Base-by-base conservation (phyloP, 2,329 filamentous ascomycete genomes). In the Pseudonectria foliicola region DNA sequence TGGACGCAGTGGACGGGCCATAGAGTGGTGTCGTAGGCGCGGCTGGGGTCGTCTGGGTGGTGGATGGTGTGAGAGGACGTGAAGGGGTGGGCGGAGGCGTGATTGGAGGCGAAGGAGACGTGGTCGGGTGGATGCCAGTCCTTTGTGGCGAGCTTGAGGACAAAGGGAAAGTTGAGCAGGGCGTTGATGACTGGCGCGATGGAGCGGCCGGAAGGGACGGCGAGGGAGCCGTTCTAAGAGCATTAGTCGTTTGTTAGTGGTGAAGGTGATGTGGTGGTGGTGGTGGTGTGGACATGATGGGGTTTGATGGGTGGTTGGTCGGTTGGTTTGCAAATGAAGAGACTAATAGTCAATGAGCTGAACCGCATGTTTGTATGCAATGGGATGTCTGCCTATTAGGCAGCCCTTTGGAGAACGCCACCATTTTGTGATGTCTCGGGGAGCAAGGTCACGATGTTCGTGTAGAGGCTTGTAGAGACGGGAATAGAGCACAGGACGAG, bases 1-100 rank as follows among this genome's bases (percentile, higher is more conserved):
- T 86, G 81, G 7, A 96, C 73, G 63, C 92, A 96, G 65, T 98
- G 92, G 14, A 77, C 75, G 1, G 92, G 92, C 92, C 92, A 98
- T 8, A 98, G 71, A 26, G 77, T 70, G 35, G 81, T 80, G 27
- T 66, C 60, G 63, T 87, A 81, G 15, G 64, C 70, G 55, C 85
- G 77, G 7, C 66, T 50, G 4, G 74, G 58, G 60, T 85, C 77
- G 44, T 62, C 46, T 2, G 84, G 84, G 60, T 89, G 85, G 34
- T 55, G 55, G 53, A 95, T 78, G 3, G 66, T 76, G 33, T 77
- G 66, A 23, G 62, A 64, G 26, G 82, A 82, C 24, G 71, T 66
- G 57, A 85, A 95, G 0, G 90, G 77, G 41, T 67, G 59, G 52
- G 83, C 80, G 51, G 74, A 40, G 45, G 61, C 44, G 61, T 96